Base-by-base conservation (phyloP, 306 rosid genomes). In the Cicer yamashitae region DNA sequence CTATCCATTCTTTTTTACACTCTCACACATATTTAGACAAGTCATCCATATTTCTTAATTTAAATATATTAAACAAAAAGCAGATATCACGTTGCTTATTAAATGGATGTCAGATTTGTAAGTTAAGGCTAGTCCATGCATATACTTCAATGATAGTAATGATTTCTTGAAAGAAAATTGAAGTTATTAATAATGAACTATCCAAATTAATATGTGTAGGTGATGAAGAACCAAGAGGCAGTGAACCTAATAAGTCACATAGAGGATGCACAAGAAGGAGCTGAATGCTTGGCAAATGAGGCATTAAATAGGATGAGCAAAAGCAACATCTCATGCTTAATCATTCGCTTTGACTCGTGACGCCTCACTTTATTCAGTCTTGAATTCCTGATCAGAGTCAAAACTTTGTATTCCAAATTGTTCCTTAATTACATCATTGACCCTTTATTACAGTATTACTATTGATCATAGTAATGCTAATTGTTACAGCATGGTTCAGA, bases 171-270 rank as follows among this genome's bases (percentile, higher is more conserved):
- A 8, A 3, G 63, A 30, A 30, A 30, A 3, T 3, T 30, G 37
- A 30, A 30, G 37, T 30, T 30, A 30, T 30, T 30, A 30, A 30
- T 44, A 41, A n/a, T 77, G 61, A 82, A 65, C 37, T 67, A 41
- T 67, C 14, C 60, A 34, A 25, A 30, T 30, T 30, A 57, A 3
- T 18, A 13, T 77, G 37, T 18, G 25, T 75, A 93, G 98, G 96
- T 87, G 38, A 86, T 94, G 96, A 85, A 91, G 82, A 78, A 81
- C 39, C 97, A 91, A 82, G 98, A 94, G 86, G 98, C 96, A 39
- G 97, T 94, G 83, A 89, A 79, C 86, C 89, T 94, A 68, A 86
- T 88, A 25, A 69, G 89, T 69, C 88, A 87, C 86, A 80, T 94
- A 5, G 91, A 91, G 37, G 89, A 94, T 82, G 89, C 98, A 43